Base-by-base conservation (phyloP, 2,329 filamentous ascomycete genomes). In the Colletotrichum shisoi region DNA sequence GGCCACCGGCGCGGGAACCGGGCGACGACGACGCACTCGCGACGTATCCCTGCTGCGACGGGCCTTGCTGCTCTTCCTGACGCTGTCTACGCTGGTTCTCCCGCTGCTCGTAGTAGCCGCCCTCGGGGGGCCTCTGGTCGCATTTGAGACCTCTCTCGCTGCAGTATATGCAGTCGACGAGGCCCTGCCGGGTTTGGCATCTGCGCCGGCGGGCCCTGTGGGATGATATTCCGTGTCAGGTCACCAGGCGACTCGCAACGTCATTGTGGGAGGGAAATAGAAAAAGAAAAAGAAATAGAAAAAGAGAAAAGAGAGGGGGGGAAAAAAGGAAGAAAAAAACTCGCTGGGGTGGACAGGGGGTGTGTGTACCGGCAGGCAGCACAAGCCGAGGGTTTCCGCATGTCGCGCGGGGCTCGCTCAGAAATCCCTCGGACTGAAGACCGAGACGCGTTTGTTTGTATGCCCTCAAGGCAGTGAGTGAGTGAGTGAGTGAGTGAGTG, bases 81-180 rank as follows among this genome's bases (percentile, higher is more conserved):
- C 62, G 54, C 31, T 66, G 42, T 27, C 24, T 65, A 34, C 68
- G 68, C 27, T 56, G 58, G 9, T 66, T 65, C 51, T 68, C 68
- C 37, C 66, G 57, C 57, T 69, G 62, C 51, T 70, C 68, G 42
- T 70, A 69, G 40, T 70, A 70, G 8, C 68, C 68, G 40, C 68
- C 68, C 5, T 66, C 57, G 1, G 68, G 68, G 3, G 68, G 65
- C 57, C 53, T 48, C 39, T 87, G 87, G 9, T 78, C 72, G 74
- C 86, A 89, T 0, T 72, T 57, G 2, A 87, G 73, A 1, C 76
- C 74, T 24, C 84, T 80, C 59, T 82, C 80, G 0, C 74, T 72
- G 72, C 87, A 89, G 52, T 86, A 80, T 9, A 81, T 74, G 71
- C 86, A 89, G 19, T 78, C 73, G 2, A 85, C 85, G 17, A 79